Conservation (phyloP, 805 yeast species). For the Pichia nakasei region DNA sequence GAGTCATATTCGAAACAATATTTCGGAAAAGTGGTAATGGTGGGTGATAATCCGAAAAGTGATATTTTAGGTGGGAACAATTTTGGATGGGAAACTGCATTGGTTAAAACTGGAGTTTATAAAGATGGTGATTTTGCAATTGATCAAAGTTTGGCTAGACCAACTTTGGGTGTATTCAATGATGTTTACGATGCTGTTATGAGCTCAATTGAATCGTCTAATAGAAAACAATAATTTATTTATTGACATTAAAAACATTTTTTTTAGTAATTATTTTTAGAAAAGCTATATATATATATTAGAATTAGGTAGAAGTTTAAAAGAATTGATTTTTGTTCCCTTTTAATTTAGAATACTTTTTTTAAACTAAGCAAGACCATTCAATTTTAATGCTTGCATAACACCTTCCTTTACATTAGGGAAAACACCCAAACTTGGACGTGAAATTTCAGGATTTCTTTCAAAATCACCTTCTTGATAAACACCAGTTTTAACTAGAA, state of each 20-base stretch:
- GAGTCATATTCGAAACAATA: conserved; percentile 17
- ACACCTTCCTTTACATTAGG: conserved; percentile 42
- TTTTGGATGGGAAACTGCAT: conserved; percentile 82
- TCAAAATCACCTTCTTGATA: conserved; percentile 52
- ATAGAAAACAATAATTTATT: too few species aligned
- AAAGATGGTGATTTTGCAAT: conserved; percentile 42
- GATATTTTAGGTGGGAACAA: conserved; percentile 85
- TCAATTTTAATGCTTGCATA: conserved; percentile 15
- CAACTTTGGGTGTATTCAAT: conserved; percentile 41
- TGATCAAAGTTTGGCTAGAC: conserved; percentile 28
- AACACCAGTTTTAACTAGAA: conserved; percentile 84
- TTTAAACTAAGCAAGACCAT: conserved; percentile 10
- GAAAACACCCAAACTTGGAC: conserved; percentile 42
- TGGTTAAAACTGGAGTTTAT: conserved; percentile 85
- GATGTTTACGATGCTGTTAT: conserved; percentile 39
- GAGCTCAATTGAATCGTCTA: conserved; percentile 7
- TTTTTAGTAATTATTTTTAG: too few species aligned
- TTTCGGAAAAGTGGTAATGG: conserved; percentile 71
- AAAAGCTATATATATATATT: too few species aligned
- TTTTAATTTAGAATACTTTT: too few species aligned
- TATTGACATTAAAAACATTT: too few species aligned
- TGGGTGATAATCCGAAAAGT: conserved; percentile 92
- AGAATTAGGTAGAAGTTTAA: too few species aligned
- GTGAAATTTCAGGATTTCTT: conserved; percentile 22
- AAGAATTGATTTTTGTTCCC: too few species aligned